These are phyloP conservation scores for Talaromyces verruculosus DNA, from an alignment of 2,329 filamentous ascomycete genomes.

Conservation along the genomic window DNA sequence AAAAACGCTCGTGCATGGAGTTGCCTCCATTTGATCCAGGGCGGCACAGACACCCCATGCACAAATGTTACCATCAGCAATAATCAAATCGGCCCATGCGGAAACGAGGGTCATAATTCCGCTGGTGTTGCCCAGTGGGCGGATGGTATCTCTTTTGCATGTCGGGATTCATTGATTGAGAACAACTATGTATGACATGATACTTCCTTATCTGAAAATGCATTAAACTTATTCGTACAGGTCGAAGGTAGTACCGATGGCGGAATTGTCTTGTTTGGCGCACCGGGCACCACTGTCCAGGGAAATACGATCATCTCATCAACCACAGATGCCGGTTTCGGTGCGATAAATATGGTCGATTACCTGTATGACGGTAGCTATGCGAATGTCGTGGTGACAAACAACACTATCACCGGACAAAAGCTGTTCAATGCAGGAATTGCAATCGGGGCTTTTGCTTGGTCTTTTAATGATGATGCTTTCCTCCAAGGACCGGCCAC, in stretches of 20 bases:
- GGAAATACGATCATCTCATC: slow-evolving; percentile 19
- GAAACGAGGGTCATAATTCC: slow-evolving; percentile 11
- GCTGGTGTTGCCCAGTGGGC: slow-evolving; percentile 16
- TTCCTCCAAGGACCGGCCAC: slow-evolving; percentile 14
- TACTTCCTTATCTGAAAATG: too few relatives aligned
- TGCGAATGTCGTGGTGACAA: slow-evolving; percentile 15
- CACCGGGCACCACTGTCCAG: slow-evolving; percentile 16
- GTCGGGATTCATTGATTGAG: slow-evolving; percentile 15
- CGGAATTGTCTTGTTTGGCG: slow-evolving; percentile 20
- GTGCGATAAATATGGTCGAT: slow-evolving; percentile 21
- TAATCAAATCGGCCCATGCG: slow-evolving; percentile 21
- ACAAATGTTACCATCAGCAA: slow-evolving; percentile 17
- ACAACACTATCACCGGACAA: slow-evolving; percentile 19
- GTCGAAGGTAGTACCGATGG: slow-evolving; percentile 20
- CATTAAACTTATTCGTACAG: slow-evolving; percentile 4
- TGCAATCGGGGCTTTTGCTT: slow-evolving; percentile 22
- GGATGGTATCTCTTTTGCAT: slow-evolving; percentile 20
- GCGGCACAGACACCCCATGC: slow-evolving; percentile 5
- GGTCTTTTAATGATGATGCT: slow-evolving; percentile 5
- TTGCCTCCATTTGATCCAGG: slow-evolving; percentile 17
- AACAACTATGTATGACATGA: slow-evolving; percentile 12
- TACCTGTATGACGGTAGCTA: slow-evolving; percentile 15
- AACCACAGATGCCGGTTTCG: slow-evolving; percentile 16
- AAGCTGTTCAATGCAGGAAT: slow-evolving; percentile 13
- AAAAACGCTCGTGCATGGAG: slow-evolving; percentile 17